A percentile compares a stretch with the other conserved stretches of the same genome.
phyloP scores from a whole-genome alignment of 2,329 filamentous ascomycete species.

The Fusarium camptoceras region DNA sequence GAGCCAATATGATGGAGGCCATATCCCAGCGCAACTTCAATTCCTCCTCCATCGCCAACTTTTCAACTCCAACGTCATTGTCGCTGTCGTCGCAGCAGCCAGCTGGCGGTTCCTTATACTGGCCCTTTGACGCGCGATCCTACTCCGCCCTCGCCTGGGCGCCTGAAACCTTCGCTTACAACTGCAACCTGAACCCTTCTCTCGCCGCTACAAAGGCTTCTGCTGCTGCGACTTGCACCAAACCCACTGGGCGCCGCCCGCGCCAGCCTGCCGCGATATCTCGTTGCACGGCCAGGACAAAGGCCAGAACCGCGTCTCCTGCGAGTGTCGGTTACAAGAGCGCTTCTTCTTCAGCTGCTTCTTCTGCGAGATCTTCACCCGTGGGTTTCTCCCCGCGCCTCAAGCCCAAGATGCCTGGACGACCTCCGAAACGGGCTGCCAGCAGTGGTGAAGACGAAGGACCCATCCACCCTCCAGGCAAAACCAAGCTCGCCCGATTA shows the following conservation, averaged over 20 bases:
- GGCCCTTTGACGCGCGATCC: constrained; percentile 36
- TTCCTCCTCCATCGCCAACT: constrained; percentile 44
- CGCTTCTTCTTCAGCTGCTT: constrained; percentile 17
- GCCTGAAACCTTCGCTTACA: constrained; percentile 34
- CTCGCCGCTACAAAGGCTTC: constrained; percentile 26
- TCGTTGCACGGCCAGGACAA: constrained; percentile 28
- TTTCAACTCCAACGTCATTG: constrained; percentile 27
- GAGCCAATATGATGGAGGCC: constrained; percentile 41
- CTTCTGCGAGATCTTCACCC: constrained; percentile 30
- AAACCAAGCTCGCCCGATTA: constrained; percentile 62
- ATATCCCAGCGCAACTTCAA: constrained; percentile 44
- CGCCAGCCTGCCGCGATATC: constrained; percentile 42
- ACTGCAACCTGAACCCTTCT: constrained; percentile 17
- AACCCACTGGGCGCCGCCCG: constrained; percentile 41
- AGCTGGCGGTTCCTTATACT: constrained; percentile 17
- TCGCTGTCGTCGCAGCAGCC: constrained; percentile 23
- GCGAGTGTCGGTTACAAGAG: constrained; percentile 19
- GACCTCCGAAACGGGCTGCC: constrained; percentile 42
- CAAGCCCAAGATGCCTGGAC: constrained; percentile 42
- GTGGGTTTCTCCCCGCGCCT: constrained; percentile 33
- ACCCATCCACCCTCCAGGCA: constrained; percentile 47
- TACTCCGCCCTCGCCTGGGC: constrained; percentile 38
- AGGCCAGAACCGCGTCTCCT: constrained; percentile 30
- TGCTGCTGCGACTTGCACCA: constrained; percentile 33
- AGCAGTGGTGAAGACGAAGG: constrained; percentile 49